Evolutionary conservation across 148 eudicot genomes (phyloP).

Genomic region (Pouteria glomerata): DNA sequence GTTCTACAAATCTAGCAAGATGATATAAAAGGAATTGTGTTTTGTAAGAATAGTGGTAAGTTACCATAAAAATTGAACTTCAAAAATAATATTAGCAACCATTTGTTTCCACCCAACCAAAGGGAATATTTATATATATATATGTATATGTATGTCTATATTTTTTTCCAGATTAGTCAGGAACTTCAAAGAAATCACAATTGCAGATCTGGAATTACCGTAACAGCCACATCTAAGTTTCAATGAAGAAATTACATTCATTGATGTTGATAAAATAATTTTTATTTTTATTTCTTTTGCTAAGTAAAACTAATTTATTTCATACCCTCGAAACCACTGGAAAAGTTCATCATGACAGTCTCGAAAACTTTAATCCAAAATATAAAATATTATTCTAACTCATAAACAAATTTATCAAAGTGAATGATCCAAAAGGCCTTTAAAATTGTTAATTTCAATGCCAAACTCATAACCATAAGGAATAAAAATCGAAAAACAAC

Average conservation of each 20-base stretch:
- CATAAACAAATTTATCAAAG: constrained; percentile 10
- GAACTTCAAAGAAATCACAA: neutral
- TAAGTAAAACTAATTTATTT: neutral
- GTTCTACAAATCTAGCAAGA: neutral
- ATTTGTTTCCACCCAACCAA: too few relatives aligned
- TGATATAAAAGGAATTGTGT: neutral
- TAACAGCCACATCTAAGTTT: neutral
- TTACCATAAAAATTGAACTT: too few relatives aligned
- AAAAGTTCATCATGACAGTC: neutral
- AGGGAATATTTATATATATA: too few relatives aligned
- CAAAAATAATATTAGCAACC: too few relatives aligned
- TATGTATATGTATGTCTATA: too few relatives aligned
- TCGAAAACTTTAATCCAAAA: neutral
- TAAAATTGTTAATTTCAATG: neutral
- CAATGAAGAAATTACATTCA: neutral
- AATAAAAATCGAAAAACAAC: neutral
- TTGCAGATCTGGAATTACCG: constrained; percentile 8
- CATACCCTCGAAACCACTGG: neutral
- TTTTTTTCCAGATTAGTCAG: neutral
- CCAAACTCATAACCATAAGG: neutral
- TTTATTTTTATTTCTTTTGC: too few relatives aligned
- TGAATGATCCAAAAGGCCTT: neutral
- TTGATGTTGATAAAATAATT: too few relatives aligned
- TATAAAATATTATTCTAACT: neutral
- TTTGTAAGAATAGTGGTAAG: too few relatives aligned